phyloP scores from a whole-genome alignment of 352 stramenopile genomes.

The Plasmopara viticola region DNA sequence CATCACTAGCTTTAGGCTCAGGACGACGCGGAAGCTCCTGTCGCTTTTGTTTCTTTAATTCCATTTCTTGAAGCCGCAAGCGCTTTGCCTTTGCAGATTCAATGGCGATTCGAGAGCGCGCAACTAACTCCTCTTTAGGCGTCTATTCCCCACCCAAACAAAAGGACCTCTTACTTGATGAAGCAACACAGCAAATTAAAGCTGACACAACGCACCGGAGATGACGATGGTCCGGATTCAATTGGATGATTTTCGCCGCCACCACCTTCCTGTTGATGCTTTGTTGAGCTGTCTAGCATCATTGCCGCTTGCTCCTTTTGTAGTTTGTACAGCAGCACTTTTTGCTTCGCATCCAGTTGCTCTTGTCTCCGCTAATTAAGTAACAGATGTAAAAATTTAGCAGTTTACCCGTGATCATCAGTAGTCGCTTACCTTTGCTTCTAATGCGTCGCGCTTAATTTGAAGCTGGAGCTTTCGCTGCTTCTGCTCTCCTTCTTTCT shows the following conservation, averaged over 20 bases:
- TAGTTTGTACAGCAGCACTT: slow-evolving; percentile 65
- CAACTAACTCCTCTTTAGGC: slow-evolving; percentile 37
- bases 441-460: slow-evolving; percentile 29
- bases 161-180: slow-evolving; percentile 2
- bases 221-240: slow-evolving; percentile 11
- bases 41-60: slow-evolving; percentile 31
- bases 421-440: slow-evolving; percentile 38
- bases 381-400: not conserved
- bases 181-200: not conserved
- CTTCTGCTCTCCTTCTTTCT: slow-evolving; percentile 22
- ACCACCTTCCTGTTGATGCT: slow-evolving; percentile 8
- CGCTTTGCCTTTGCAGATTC: slow-evolving; percentile 51
- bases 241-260: slow-evolving; percentile 6
- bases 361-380: slow-evolving; percentile 40
- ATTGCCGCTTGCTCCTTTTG: slow-evolving; percentile 63
- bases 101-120: slow-evolving; percentile 50
- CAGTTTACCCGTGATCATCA: not conserved
- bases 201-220: slow-evolving; percentile 20
- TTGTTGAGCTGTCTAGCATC: slow-evolving; percentile 14
- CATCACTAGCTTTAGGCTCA: slow-evolving; percentile 14
- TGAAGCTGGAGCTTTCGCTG: slow-evolving; percentile 26
- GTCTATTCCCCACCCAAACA: slow-evolving; percentile 14
- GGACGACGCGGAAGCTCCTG: slow-evolving; percentile 38
- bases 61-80: slow-evolving; percentile 34
- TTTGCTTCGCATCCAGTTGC: slow-evolving; percentile 67